Evolutionary conservation across 352 stramenopile species (phyloP).

Genomic region (Plasmopara viticola): DNA sequence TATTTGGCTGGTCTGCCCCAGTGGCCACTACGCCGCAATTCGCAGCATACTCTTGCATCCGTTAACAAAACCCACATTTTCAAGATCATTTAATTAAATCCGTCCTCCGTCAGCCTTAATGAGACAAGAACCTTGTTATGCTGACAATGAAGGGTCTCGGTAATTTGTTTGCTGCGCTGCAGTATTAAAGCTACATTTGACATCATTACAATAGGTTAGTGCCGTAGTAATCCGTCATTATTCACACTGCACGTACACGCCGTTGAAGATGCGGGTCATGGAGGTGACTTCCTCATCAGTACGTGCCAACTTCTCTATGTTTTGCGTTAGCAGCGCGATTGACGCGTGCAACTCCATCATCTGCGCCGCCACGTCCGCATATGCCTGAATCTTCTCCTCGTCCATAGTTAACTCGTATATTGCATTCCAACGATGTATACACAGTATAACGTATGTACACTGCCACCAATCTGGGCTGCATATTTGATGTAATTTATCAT

Average conservation of each 20-base stretch:
- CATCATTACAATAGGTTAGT: conserved; percentile 5
- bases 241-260: conserved; percentile 36
- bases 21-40: conserved; percentile 63
- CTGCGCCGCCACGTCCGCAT: conserved; percentile 56
- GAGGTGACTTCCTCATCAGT: conserved; percentile 59
- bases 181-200: conserved; percentile 39
- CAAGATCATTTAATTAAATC: too few species aligned
- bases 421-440: too few species aligned
- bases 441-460: too few species aligned
- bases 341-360: conserved; percentile 76
- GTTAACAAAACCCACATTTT: conserved; percentile 12
- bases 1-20: conserved; percentile 44
- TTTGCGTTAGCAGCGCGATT: conserved; percentile 57
- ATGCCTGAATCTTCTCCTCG: conserved; percentile 61
- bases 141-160: conserved; percentile 15
- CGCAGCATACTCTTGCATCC: conserved; percentile 59
- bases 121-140: conserved; percentile 1
- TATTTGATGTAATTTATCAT: too few species aligned
- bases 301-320: conserved; percentile 70
- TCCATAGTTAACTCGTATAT: conserved; percentile 34
- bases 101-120: neutral
- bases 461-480: too few species aligned
- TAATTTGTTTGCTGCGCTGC: conserved; percentile 33
- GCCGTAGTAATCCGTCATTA: neutral
- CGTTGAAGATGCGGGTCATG: conserved; percentile 74